Evolutionary conservation across 176 grass and related monocot species (phyloP).

Genomic region (Cenchrus purpureus): DNA sequence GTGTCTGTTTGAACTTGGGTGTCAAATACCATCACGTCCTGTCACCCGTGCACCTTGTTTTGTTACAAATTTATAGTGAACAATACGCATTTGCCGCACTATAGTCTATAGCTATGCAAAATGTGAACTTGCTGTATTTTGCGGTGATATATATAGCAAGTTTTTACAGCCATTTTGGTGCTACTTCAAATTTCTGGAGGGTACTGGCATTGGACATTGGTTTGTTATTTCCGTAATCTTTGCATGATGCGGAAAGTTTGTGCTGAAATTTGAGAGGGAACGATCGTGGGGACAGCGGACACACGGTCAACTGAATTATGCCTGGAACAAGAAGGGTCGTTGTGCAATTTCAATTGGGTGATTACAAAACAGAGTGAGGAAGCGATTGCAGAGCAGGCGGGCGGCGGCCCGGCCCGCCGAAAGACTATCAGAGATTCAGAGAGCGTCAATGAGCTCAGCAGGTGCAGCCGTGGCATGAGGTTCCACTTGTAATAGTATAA

Average conservation of each 20-base stretch:
- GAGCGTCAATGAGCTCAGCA: background rate
- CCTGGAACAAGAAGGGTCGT: too few relatives aligned
- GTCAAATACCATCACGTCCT: background rate
- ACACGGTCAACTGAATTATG: background rate
- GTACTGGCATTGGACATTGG: too few relatives aligned
- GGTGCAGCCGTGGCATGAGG: background rate
- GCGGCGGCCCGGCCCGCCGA: background rate
- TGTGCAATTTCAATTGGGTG: too few relatives aligned
- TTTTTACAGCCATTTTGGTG: background rate
- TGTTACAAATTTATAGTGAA: too few relatives aligned
- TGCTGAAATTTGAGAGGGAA: background rate
- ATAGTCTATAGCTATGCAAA: background rate
- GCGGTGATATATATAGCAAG: background rate
- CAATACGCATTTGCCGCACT: too few relatives aligned
- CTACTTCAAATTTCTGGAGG: background rate
- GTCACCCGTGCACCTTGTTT: too few relatives aligned
- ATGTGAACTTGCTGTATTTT: background rate
- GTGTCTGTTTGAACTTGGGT: background rate
- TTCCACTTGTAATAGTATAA: background rate
- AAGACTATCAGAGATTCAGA: background rate
- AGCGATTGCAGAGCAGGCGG: background rate
- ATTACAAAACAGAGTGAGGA: background rate
- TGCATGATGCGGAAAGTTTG: background rate
- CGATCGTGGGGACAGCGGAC: background rate
- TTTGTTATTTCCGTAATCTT: background rate